Evolutionary conservation across 352 stramenopile genomes (phyloP).

Genomic region (Phytophthora nicotianae): DNA sequence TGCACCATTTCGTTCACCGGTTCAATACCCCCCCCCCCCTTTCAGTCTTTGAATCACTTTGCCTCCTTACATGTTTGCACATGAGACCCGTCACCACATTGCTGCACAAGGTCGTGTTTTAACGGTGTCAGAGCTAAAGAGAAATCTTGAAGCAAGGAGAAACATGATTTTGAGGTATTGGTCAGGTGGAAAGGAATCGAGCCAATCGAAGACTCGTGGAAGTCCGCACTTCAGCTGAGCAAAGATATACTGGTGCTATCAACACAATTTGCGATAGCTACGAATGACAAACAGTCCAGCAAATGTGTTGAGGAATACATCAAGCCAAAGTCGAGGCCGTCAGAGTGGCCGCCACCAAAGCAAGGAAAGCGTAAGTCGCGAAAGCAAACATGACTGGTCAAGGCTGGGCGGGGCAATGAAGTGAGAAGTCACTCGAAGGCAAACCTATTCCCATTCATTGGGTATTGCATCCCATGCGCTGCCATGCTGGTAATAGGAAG

Average conservation of each 20-base stretch:
- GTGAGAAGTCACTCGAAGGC: neutral
- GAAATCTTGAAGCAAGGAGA: too few species aligned
- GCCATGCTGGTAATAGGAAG: neutral
- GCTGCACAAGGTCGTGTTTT: too few species aligned
- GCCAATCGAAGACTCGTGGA: neutral
- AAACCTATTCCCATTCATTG: neutral
- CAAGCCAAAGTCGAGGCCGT: neutral
- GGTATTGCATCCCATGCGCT: neutral
- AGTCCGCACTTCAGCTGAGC: neutral
- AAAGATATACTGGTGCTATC: neutral
- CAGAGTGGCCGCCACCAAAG: neutral
- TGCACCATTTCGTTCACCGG: too few species aligned
- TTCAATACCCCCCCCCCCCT: too few species aligned
- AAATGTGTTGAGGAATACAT: neutral
- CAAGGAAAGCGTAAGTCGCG: neutral
- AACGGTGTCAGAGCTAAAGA: too few species aligned
- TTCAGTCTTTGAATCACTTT: too few species aligned
- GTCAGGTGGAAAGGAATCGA: neutral
- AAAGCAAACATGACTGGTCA: neutral
- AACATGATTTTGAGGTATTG: neutral
- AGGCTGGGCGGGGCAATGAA: neutral
- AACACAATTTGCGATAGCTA: neutral
- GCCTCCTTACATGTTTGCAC: too few species aligned
- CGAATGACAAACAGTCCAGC: neutral
- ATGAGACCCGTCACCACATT: too few species aligned